Percentiles rank a stretch among this genome's conserved stretches.
Conservation (phyloP, 192 early-diverging fungal genomes). For the Umbelopsis sp. region DNA sequence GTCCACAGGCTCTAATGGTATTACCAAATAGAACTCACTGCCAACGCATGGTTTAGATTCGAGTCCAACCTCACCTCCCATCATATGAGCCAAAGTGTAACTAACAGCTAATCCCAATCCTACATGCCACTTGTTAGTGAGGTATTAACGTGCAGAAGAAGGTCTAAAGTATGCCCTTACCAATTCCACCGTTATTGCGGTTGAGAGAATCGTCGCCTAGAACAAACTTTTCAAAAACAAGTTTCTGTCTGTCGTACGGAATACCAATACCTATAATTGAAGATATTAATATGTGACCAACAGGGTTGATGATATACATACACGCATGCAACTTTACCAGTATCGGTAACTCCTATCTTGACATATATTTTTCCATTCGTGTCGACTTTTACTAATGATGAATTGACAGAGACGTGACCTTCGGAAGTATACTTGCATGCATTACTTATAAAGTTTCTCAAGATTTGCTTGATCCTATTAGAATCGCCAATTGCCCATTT, state of each 20-base stretch:
- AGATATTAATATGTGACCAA: background rate
- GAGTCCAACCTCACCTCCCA: slow-evolving; percentile 81
- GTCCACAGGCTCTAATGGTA: slow-evolving; percentile 41
- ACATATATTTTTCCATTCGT: background rate
- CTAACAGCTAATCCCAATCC: slow-evolving; percentile 80
- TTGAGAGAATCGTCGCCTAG: slow-evolving; percentile 8
- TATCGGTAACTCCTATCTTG: background rate
- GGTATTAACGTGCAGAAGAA: background rate
- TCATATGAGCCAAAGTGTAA: slow-evolving; percentile 70
- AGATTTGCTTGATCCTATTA: background rate
- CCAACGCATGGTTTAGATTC: slow-evolving; percentile 67
- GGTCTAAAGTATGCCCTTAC: background rate
- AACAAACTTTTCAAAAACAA: slow-evolving; percentile 20
- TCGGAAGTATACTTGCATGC: background rate
- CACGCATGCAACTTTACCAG: too few relatives aligned
- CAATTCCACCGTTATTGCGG: background rate
- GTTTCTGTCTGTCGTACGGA: background rate
- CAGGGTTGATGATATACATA: too few relatives aligned
- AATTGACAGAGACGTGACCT: background rate
- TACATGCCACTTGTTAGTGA: background rate
- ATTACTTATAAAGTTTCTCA: slow-evolving; percentile 11
- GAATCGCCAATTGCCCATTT: background rate
- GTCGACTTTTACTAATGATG: background rate
- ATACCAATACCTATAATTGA: slow-evolving; percentile 1
- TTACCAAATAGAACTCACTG: slow-evolving; percentile 76